These are phyloP conservation scores for Setaria viridis DNA, from an alignment of 202 grass and related monocot genomes.

Conservation along the genomic window DNA sequence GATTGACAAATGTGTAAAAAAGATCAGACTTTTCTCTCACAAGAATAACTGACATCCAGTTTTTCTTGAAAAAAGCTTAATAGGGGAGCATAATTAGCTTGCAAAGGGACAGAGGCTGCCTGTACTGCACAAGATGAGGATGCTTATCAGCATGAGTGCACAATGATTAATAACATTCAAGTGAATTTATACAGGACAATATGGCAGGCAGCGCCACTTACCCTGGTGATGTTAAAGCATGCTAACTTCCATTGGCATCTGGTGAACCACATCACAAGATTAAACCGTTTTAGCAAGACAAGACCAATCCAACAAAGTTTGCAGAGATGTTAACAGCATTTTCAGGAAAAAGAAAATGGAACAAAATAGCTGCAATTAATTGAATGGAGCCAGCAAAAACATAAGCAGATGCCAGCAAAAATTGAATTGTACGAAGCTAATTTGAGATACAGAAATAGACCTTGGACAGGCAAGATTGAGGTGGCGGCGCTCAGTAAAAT, in stretches of 20 bases:
- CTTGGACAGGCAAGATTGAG: too few relatives aligned
- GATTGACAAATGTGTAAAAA: constrained; percentile 20
- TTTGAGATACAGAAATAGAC: neutral
- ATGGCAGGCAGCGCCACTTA: constrained; percentile 44
- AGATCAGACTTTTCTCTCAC: constrained; percentile 14
- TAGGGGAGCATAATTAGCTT: constrained; percentile 38
- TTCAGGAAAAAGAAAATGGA: neutral
- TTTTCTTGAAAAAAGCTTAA: constrained; percentile 48
- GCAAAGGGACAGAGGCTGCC: constrained; percentile 48
- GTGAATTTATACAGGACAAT: constrained; percentile 11
- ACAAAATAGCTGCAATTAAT: neutral
- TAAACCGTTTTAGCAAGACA: constrained; percentile 40
- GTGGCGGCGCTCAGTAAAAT: too few relatives aligned
- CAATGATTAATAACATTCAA: neutral
- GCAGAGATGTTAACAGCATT: neutral
- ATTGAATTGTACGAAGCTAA: neutral
- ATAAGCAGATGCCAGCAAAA: constrained; percentile 7
- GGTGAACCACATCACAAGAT: constrained; percentile 15
- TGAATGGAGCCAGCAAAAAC: constrained; percentile 14
- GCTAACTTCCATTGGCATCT: constrained; percentile 74
- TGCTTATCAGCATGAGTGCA: constrained; percentile 15
- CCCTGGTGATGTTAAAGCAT: constrained; percentile 51
- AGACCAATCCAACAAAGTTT: constrained; percentile 27
- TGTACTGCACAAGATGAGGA: constrained; percentile 63
- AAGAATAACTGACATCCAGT: constrained; percentile 26